Conservation (phyloP, 306 rosid species). For the Delonix regia region DNA sequence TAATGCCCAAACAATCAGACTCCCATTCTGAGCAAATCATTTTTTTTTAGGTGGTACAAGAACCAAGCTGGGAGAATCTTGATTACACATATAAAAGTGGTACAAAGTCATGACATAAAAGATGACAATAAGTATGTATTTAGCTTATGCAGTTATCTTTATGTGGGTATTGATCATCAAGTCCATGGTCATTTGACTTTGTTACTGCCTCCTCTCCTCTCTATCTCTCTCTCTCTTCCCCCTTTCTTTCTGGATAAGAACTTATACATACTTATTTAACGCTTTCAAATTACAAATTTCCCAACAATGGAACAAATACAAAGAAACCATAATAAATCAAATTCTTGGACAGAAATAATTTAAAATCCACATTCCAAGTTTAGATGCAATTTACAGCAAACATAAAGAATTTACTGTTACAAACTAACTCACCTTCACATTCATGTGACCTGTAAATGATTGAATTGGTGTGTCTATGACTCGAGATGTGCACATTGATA, state of each 20-base stretch:
- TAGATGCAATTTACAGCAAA: not conserved
- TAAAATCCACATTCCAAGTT: not conserved
- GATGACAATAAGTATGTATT: too few relatives aligned
- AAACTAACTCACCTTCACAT: constrained; percentile 76
- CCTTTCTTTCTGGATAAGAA: not conserved
- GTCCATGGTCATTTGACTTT: not conserved
- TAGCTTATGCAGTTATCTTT: not conserved
- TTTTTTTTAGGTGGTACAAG: too few relatives aligned
- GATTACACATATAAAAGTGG: not conserved
- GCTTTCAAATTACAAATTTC: not conserved
- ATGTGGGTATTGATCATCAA: not conserved
- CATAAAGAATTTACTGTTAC: not conserved
- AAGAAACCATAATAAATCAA: constrained; percentile 14
- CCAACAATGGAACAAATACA: not conserved
- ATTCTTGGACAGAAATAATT: not conserved
- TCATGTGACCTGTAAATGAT: constrained; percentile 82
- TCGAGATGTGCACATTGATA: constrained; percentile 77
- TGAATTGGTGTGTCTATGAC: constrained; percentile 80
- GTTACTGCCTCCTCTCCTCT: not conserved
- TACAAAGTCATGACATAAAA: too few relatives aligned
- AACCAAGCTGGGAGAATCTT: too few relatives aligned
- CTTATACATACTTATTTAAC: too few relatives aligned
- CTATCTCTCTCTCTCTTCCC: too few relatives aligned
- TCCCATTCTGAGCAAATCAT: not conserved
- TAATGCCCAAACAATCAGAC: not conserved